Conservation (phyloP, 2,329 filamentous ascomycete species). For the Colletotrichum lentis region DNA sequence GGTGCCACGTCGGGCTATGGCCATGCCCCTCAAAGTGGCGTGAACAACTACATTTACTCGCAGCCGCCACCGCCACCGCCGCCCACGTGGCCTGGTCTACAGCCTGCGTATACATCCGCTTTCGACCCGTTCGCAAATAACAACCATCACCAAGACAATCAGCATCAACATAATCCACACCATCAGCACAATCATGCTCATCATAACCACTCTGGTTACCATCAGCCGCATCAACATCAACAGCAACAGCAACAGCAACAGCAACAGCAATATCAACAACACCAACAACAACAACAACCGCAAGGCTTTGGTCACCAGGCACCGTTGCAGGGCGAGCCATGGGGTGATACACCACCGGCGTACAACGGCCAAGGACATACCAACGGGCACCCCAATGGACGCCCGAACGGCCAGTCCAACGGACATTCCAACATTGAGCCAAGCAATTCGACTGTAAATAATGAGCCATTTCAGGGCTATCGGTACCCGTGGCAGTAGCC, state of each 20-base stretch:
- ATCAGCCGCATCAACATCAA: conserved; percentile 2
- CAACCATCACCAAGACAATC: not conserved
- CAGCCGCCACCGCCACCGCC: conserved; percentile 27
- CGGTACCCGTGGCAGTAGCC: conserved; percentile 40
- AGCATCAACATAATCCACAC: conserved; percentile 13
- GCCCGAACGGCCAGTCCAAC: not conserved
- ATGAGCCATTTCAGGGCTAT: conserved; percentile 27
- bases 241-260: not conserved
- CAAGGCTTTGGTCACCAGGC: conserved; percentile 1
- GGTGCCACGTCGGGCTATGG: conserved; percentile 10
- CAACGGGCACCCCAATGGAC: not conserved
- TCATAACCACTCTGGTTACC: not conserved
- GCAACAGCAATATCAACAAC: not conserved
- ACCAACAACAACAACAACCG: conserved; percentile 14
- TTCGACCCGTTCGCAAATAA: conserved; percentile 20
- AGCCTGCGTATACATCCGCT: conserved; percentile 33
- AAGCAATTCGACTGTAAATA: conserved; percentile 14
- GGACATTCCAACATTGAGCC: not conserved
- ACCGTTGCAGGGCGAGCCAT: conserved; percentile 6
- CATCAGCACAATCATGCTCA: not conserved
- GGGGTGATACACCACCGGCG: conserved; percentile 13
- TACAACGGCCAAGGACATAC: conserved; percentile 22
- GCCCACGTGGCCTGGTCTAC: conserved; percentile 31
- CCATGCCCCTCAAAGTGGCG: conserved; percentile 19
- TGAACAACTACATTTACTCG: conserved; percentile 21